Base-by-base conservation (phyloP, 2,329 filamentous ascomycete species). In the Fusarium brachygibbosum region DNA sequence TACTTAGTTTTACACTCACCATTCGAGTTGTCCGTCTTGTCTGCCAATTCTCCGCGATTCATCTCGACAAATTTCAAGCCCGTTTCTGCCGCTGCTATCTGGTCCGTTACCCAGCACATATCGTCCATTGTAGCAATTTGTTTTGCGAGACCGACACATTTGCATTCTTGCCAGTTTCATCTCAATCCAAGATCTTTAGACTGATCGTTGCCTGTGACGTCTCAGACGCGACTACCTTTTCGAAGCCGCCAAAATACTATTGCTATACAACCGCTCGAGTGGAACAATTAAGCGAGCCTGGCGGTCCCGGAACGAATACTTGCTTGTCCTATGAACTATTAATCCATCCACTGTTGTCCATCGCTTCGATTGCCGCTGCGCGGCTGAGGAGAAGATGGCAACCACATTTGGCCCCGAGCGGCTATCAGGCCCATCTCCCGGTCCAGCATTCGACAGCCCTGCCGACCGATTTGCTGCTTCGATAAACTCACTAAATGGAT, bases 311-410 rank as follows among this genome's bases (percentile, higher is more conserved):
- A 59, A 57, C 34, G 28, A 34, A 41, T 59, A 37, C 44, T 42
- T 60, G 52, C 50, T 60, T 63, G 63, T 74, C 74, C 77, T 78
- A 86, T 86, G 84, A 81, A 76, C 76, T 66, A 71, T 63, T 72
- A 70, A 74, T 69, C 68, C 63, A 52, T 32, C 62, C 64, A 63
- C 80, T 79, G 80, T 79, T 80, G 79, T 70, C 77, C 78, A 77
- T 82, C 78, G 72, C 75, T 79, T 80, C 76, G 80, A 76, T 79
- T 80, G 83, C 83, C 82, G 83, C 81, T 77, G 81, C 74, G 83
- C 84, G 83, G 84, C 83, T 79, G 68, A 75, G 77, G 76, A 75
- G 76, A 80, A 71, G 74, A 83, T 83, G 80, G 80, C 81, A 76
- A 79, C 81, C 66, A 72, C 79, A 66, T 79, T 79, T 69, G 79